phyloP scores from a whole-genome alignment of 805 yeast genomes.

The Yamadazyma ubonensis region DNA sequence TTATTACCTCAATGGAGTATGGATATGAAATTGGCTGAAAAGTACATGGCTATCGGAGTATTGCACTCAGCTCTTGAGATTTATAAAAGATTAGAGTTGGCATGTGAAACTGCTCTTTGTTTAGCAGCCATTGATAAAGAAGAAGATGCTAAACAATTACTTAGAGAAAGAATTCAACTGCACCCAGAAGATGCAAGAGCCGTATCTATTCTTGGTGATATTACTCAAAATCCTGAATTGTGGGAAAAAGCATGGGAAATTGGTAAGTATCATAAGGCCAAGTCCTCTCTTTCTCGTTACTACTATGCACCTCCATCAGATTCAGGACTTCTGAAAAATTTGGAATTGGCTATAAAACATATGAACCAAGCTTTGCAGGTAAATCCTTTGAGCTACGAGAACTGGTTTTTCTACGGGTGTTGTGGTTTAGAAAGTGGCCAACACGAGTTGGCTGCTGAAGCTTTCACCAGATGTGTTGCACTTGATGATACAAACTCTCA shows the following conservation, averaged over 20 bases:
- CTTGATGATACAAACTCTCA: slow-evolving; percentile 76
- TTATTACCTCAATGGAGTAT: slow-evolving; percentile 81
- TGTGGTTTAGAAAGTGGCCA: slow-evolving; percentile 73
- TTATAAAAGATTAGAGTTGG: slow-evolving; percentile 72
- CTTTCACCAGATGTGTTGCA: slow-evolving; percentile 87
- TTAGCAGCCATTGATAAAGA: slow-evolving; percentile 82
- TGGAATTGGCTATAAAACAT: slow-evolving; percentile 57
- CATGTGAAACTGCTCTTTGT: slow-evolving; percentile 86
- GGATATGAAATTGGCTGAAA: slow-evolving; percentile 81
- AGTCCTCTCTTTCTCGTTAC: slow-evolving; percentile 74
- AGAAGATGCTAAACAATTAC: slow-evolving; percentile 58
- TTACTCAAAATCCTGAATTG: slow-evolving; percentile 66
- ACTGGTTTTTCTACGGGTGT: slow-evolving; percentile 94
- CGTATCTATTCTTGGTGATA: slow-evolving; percentile 79
- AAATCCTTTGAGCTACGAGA: slow-evolving; percentile 71
- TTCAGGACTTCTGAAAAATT: slow-evolving; percentile 51
- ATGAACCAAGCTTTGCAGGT: slow-evolving; percentile 71
- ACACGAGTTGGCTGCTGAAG: slow-evolving; percentile 81
- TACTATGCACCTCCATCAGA: slow-evolving; percentile 63
- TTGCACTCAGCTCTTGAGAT: slow-evolving; percentile 85
- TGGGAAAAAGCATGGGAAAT: slow-evolving; percentile 90
- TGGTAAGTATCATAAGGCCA: slow-evolving; percentile 82
- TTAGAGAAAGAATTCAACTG: slow-evolving; percentile 50
- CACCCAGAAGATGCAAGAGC: slow-evolving; percentile 82
- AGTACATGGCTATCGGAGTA: slow-evolving; percentile 80